Evolutionary conservation across 2,329 filamentous ascomycete species (phyloP).

Genomic region (Colletotrichum sp.): DNA sequence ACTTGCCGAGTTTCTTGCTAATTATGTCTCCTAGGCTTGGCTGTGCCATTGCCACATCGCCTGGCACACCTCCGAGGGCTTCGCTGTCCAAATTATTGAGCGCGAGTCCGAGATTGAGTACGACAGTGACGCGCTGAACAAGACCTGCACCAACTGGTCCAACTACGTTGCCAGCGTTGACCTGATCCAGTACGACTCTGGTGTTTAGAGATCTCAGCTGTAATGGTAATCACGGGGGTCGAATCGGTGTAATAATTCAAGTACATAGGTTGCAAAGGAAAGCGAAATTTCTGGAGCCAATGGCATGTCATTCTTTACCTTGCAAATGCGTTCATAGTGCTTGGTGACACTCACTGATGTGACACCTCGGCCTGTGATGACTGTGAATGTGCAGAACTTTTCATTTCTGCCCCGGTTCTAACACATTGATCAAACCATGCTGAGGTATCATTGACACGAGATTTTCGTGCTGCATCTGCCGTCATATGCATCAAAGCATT

Average conservation of each 20-base stretch:
- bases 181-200: not conserved
- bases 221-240: not conserved
- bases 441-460: not conserved
- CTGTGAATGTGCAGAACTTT: not conserved
- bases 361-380: not conserved
- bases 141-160: conserved; percentile 22
- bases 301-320: not conserved
- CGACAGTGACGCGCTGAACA: conserved; percentile 7
- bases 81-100: conserved; percentile 28
- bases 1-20: not conserved
- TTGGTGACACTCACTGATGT: not conserved
- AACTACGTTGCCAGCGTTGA: not conserved
- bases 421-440: not conserved
- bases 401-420: not conserved
- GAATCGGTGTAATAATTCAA: not conserved
- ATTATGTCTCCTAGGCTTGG: conserved; percentile 33
- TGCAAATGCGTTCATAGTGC: not conserved
- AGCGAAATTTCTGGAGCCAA: not conserved
- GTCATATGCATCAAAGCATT: not conserved
- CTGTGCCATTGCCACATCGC: conserved; percentile 56
- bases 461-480: not conserved
- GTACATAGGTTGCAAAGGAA: not conserved
- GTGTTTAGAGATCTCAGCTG: not conserved
- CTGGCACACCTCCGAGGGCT: conserved; percentile 42
- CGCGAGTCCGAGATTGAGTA: conserved; percentile 23